A percentile compares a stretch with the other conserved stretches of the same genome.
Conservation (phyloP, 805 yeast genomes). For the Debaryomyces prosopidis region DNA sequence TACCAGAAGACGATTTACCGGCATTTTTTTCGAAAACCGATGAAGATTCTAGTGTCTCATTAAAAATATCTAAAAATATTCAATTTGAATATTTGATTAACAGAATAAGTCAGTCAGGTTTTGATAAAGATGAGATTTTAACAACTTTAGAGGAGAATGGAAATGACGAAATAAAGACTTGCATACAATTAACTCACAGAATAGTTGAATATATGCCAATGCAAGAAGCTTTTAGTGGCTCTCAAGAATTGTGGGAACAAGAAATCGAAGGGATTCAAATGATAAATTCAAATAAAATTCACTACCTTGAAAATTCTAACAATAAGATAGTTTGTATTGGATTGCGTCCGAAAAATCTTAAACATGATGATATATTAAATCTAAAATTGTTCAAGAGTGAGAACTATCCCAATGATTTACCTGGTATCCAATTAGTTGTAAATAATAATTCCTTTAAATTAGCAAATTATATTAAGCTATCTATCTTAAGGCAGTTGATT, state of each 20-base stretch:
- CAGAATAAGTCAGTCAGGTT: conserved; percentile 66
- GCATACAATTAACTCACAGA: conserved; percentile 48
- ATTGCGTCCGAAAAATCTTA: conserved; percentile 19
- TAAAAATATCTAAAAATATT: conserved; percentile 56
- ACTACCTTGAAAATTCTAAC: conserved; percentile 27
- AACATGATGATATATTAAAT: conserved; percentile 15
- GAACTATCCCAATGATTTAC: conserved; percentile 64
- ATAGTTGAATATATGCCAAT: conserved; percentile 21
- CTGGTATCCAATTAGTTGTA: conserved; percentile 61
- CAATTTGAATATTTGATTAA: conserved; percentile 58
- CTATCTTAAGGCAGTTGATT: conserved; percentile 52
- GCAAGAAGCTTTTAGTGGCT: conserved; percentile 23
- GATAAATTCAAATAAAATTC: conserved; percentile 40
- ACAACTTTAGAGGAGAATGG: conserved; percentile 42
- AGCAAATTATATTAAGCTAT: conserved; percentile 68
- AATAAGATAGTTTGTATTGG: conserved; percentile 21
- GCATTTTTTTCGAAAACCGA: conserved; percentile 54
- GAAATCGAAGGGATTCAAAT: conserved; percentile 69
- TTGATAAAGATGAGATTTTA: conserved; percentile 62
- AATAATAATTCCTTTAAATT: conserved; percentile 47
- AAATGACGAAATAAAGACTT: conserved; percentile 51
- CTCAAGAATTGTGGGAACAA: conserved; percentile 61
- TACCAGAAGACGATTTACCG: conserved; percentile 95
- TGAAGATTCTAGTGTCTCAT: conserved; percentile 56
- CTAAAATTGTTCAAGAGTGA: conserved; percentile 26